Evolutionary conservation across 176 grass and related monocot species (phyloP).

Genomic region (Carex cristatella): DNA sequence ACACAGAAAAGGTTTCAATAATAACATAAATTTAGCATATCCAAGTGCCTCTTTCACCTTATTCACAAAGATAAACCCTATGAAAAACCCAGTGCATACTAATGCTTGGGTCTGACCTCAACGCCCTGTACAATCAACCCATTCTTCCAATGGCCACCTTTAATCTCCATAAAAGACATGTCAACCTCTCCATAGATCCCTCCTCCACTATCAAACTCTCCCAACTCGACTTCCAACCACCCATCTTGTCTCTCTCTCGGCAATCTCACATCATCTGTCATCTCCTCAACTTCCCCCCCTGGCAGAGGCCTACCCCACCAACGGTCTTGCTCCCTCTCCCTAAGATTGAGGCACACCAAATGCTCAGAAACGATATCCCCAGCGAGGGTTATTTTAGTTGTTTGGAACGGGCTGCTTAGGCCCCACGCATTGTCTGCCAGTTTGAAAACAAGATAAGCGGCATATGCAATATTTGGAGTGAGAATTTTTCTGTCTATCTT

Average conservation of each 20-base stretch:
- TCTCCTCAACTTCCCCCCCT: not conserved
- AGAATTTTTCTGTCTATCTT: slow-evolving; percentile 46
- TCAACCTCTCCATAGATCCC: slow-evolving; percentile 29
- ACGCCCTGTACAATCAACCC: slow-evolving; percentile 67
- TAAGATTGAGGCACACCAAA: not conserved
- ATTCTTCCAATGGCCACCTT: slow-evolving; percentile 38
- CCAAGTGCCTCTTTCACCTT: not conserved
- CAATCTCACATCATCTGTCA: not conserved
- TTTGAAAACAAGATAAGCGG: slow-evolving; percentile 47
- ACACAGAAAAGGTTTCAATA: not conserved
- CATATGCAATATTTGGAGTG: slow-evolving; percentile 26
- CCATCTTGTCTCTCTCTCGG: not conserved
- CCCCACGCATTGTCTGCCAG: not conserved
- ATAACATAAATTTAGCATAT: not conserved
- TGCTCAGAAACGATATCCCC: not conserved
- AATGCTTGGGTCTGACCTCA: slow-evolving; percentile 45
- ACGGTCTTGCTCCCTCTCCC: not conserved
- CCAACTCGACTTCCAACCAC: not conserved
- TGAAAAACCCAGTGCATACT: not conserved
- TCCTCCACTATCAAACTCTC: not conserved
- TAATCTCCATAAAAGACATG: slow-evolving; percentile 38
- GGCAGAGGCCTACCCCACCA: not conserved
- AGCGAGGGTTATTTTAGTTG: slow-evolving; percentile 1
- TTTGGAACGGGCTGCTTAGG: slow-evolving; percentile 1
- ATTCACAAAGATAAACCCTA: not conserved